Evolutionary conservation across 2,329 filamentous ascomycete species (phyloP).

Genomic region (Bipolaris oryzae): DNA sequence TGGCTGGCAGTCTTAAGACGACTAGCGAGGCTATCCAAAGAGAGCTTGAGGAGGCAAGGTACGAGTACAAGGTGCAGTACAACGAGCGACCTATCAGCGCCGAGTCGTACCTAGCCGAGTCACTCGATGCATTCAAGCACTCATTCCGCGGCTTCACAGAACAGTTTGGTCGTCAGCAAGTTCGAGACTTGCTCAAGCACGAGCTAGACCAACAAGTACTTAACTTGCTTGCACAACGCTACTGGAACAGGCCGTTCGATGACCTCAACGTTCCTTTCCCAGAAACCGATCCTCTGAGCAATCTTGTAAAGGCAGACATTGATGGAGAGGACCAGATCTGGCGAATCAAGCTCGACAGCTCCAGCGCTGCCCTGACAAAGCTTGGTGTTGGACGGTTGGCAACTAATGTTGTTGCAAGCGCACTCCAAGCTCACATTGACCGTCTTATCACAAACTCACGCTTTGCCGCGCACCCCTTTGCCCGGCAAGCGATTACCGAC

Average conservation of each 20-base stretch:
- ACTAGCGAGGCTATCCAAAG: constrained; percentile 93
- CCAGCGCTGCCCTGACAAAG: constrained; percentile 87
- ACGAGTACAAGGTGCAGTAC: constrained; percentile 99
- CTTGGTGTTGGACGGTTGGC: constrained; percentile 91
- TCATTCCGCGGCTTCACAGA: constrained; percentile 94
- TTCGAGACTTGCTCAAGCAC: constrained; percentile 85
- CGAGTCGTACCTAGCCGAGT: constrained; percentile 95
- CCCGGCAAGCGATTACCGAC: constrained; percentile 88
- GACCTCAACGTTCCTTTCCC: constrained; percentile 71
- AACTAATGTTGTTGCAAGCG: constrained; percentile 85
- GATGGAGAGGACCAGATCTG: constrained; percentile 77
- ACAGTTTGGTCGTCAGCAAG: constrained; percentile 85
- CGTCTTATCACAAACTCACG: constrained; percentile 78
- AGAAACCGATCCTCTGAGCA: constrained; percentile 74
- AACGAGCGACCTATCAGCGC: constrained; percentile 94
- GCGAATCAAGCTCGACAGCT: constrained; percentile 93
- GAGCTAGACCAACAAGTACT: constrained; percentile 95
- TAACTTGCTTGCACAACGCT: constrained; percentile 87
- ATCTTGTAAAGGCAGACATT: constrained; percentile 83
- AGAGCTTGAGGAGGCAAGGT: constrained; percentile 94
- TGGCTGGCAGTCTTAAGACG: constrained; percentile 87
- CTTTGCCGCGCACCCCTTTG: constrained; percentile 89
- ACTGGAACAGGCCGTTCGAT: constrained; percentile 96
- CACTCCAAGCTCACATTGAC: constrained; percentile 86
- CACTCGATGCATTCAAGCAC: constrained; percentile 94